Base-by-base conservation (phyloP, 176 grass and related monocot genomes). In the Luzula sylvatica region DNA sequence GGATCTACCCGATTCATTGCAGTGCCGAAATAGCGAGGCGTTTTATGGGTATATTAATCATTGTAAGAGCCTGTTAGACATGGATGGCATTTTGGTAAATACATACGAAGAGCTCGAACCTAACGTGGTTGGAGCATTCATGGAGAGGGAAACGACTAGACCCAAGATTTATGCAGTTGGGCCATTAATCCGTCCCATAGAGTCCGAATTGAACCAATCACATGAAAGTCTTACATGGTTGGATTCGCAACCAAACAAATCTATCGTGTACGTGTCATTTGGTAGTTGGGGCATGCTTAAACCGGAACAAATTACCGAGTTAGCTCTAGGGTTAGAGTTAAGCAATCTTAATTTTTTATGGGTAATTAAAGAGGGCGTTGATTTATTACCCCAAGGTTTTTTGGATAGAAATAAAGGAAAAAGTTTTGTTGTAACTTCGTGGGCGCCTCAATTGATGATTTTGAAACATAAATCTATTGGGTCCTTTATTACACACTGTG, bases 401-500 rank as follows among this genome's bases (percentile, higher is more conserved):
- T 2, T 64, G 43, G 76, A 64, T 26, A 53, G 69, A 62, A 92
- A 79, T 0, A 23, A 12, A 22, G 68, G 14, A n/a, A 58, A 23
- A 27, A 73, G 83, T 3, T 41, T 71, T 2, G 65, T 88, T 43
- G 66, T 71, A 53, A 56, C 74, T 5, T 20, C 0, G 26, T 72
- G 78, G 51, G 70, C 72, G 11, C 75, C 70, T 39, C 79, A 83
- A 76, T 57, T 71, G 61, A 70, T 57, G 22, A 59, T 83, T 2
- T 66, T 88, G 0, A 26, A 67, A 5, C 84, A 88, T 35, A 14
- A 25, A 0, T 67, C 84, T 41, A 65, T 83, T 0, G 66, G 66
- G 2, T 28, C 55, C 1, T 93, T 93, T 68, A 72, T 86, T 46
- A 78, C 87, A 14, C 87, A 93, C 68, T 71, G 81, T 35, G 73